phyloP scores from a whole-genome alignment of 2,329 filamentous ascomycete species.

The Ceratocystis papillata region DNA sequence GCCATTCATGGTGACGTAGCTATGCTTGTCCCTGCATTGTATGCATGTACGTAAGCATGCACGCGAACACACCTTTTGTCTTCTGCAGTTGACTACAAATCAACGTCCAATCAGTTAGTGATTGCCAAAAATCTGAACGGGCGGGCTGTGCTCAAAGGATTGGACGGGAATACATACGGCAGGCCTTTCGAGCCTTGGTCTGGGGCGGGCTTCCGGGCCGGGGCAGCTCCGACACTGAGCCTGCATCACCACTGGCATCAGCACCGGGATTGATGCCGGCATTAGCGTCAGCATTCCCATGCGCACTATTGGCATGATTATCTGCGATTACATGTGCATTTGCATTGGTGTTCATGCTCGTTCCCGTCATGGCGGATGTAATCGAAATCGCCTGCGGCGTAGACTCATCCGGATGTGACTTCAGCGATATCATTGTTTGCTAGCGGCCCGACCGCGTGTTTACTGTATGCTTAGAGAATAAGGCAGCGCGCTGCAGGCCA shows the following conservation, averaged over 20 bases:
- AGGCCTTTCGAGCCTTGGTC: conserved; percentile 30
- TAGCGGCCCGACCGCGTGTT: background rate
- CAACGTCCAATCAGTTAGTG: too few species aligned
- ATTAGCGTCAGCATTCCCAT: background rate
- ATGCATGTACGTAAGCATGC: too few species aligned
- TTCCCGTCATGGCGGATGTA: background rate
- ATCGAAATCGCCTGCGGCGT: background rate
- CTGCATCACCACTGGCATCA: background rate
- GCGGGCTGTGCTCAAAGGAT: conserved; percentile 6
- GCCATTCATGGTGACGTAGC: background rate
- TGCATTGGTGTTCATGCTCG: background rate
- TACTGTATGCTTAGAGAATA: background rate
- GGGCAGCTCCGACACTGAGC: background rate
- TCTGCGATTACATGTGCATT: background rate
- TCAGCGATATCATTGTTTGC: conserved; percentile 1
- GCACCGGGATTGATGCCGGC: background rate
- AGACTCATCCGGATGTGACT: background rate
- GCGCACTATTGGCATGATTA: too few species aligned
- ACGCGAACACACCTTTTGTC: conserved; percentile 13
- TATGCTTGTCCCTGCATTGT: background rate
- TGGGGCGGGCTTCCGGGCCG: conserved; percentile 17
- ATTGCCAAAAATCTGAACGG: too few species aligned
- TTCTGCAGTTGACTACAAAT: conserved; percentile 16
- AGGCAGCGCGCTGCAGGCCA: too few species aligned
- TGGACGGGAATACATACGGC: conserved; percentile 27